Conservation (phyloP, 2,329 filamentous ascomycete genomes). For the Trichoderma pleuroti region DNA sequence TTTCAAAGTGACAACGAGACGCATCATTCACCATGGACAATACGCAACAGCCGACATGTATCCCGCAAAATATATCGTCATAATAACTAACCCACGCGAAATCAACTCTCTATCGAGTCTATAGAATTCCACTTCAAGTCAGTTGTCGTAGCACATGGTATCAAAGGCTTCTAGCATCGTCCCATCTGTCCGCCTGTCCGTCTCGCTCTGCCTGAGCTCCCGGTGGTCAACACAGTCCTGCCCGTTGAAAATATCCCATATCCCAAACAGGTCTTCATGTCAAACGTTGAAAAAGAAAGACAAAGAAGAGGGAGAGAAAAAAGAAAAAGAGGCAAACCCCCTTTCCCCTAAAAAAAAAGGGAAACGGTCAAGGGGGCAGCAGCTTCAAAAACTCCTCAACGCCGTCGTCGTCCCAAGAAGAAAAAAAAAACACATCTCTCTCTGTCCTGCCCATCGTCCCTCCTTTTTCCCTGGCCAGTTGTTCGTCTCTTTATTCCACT, state of each 20-base stretch:
- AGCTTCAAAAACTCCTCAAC: slow-evolving; percentile 16
- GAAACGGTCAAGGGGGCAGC: neutral
- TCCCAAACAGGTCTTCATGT: neutral
- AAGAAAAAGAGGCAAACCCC: neutral
- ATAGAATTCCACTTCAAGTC: neutral
- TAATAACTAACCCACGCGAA: neutral
- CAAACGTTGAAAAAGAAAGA: neutral
- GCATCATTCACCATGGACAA: no score
- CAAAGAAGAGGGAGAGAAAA: neutral
- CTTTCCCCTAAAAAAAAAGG: no score
- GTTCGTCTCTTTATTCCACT: slow-evolving; percentile 41
- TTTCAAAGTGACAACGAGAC: no score
- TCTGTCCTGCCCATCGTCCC: neutral
- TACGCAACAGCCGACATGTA: no score
- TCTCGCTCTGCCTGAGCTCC: neutral
- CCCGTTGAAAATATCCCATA: neutral
- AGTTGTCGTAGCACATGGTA: slow-evolving; percentile 12
- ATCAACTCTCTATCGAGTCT: slow-evolving; percentile 17
- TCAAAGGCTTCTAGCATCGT: slow-evolving; percentile 11
- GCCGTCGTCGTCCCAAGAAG: slow-evolving; percentile 17
- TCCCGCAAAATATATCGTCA: neutral
- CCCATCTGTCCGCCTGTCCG: neutral
- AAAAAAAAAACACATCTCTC: neutral
- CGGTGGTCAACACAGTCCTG: neutral
- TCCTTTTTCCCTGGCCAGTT: neutral